Conservation (phyloP, 495 filamentous ascomycete species). For the Collariella sp. region DNA sequence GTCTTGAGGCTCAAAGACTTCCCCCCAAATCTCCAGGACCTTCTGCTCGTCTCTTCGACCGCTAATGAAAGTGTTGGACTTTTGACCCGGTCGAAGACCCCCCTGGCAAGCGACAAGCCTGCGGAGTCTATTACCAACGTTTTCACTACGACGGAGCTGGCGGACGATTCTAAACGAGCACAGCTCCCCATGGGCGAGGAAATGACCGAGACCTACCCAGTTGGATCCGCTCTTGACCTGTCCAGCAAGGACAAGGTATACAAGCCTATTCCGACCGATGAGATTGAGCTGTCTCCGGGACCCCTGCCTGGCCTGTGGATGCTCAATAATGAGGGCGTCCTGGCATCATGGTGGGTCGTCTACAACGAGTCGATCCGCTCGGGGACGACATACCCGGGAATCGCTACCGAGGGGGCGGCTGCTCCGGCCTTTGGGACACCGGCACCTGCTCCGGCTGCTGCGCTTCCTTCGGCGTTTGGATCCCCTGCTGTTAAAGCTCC, state of each 20-base stretch:
- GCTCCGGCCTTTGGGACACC: slow-evolving; percentile 23
- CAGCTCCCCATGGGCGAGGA: slow-evolving; percentile 59
- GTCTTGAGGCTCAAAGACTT: slow-evolving; percentile 67
- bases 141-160: slow-evolving; percentile 65
- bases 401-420: slow-evolving; percentile 39
- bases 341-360: slow-evolving; percentile 82
- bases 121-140: slow-evolving; percentile 51
- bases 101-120: slow-evolving; percentile 53
- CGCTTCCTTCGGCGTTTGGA: slow-evolving; percentile 27
- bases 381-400: slow-evolving; percentile 60
- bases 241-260: slow-evolving; percentile 69
- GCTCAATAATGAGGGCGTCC: slow-evolving; percentile 80
- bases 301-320: slow-evolving; percentile 82
- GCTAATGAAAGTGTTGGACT: slow-evolving; percentile 68
- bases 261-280: slow-evolving; percentile 68
- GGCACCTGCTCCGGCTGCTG: slow-evolving; percentile 24
- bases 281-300: slow-evolving; percentile 60
- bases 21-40: slow-evolving; percentile 66
- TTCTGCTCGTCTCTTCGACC: slow-evolving; percentile 75
- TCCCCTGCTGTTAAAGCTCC: slow-evolving; percentile 15
- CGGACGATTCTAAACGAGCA: slow-evolving; percentile 70
- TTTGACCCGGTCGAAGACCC: slow-evolving; percentile 58
- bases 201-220: slow-evolving; percentile 60
- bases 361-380: slow-evolving; percentile 77
- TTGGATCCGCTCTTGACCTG: slow-evolving; percentile 76